Base-by-base conservation (phyloP, 2,329 filamentous ascomycete genomes). In the Phialophora chinensis region DNA sequence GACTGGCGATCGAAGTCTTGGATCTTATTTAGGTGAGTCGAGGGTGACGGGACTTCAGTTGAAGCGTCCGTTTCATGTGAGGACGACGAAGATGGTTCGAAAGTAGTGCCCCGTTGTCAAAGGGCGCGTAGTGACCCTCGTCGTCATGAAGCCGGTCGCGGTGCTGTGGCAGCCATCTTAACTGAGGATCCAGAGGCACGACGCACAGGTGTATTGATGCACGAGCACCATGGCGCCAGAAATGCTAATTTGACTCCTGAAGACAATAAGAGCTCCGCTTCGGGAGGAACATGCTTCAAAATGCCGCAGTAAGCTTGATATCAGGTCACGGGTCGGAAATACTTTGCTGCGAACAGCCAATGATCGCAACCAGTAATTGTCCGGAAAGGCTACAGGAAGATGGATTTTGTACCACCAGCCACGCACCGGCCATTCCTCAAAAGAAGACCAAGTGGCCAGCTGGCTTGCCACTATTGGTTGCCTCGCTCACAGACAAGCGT, bases 391-490 rank as follows among this genome's bases (percentile, higher is more conserved):
- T 52, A 8, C 23, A 52, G 49, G 4, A 52, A 52, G 11, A 52
- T 29, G 49, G 49, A 52, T 27, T 11, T 23, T 8, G 7, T n/a
- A 44, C 38, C 14, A 7, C 5, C 38, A 7, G 38, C 3, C 7
- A 25, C n/a, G n/a, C 6, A 12, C 49, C 8, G 25, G 23, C 49
- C 27, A 52, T 27, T 52, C 25, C 49, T 12, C 12, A 29, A 12
- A 27, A 52, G 25, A 42, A 62, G 65, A 60, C 42, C 55, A 27
- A 55, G 4, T 25, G 42, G 68, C 60, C 66, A 70, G 53, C 35
- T 67, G 66, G 68, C 66, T 57, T 49, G 38, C 61, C 44, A 33
- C 63, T 14, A 70, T 70, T 70, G 68, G 68, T 49, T 60, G 68
- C 68, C 66, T 64, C 42, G 53, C 33, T 61, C 38, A 27, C 12